phyloP scores from a whole-genome alignment of 805 yeast species.

The Lachancea fermentati region DNA sequence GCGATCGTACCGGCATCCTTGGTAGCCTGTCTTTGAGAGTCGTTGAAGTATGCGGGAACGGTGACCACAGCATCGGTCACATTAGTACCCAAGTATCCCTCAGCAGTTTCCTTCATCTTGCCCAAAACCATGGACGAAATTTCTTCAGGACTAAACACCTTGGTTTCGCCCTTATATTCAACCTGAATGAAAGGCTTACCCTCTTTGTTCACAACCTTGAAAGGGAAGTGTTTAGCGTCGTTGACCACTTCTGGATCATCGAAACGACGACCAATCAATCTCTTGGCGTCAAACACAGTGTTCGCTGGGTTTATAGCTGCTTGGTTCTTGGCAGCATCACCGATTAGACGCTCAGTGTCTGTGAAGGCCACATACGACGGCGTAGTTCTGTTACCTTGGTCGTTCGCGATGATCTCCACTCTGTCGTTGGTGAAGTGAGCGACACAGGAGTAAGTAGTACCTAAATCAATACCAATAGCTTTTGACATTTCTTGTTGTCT shows the following conservation, averaged over 20 bases:
- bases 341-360: conserved; percentile 86
- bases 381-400: conserved; percentile 97
- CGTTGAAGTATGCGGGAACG: conserved; percentile 96
- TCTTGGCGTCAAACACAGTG: conserved; percentile 88
- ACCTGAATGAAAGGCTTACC: conserved; percentile 80
- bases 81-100: conserved; percentile 71
- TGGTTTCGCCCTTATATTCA: conserved; percentile 77
- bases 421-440: conserved; percentile 89
- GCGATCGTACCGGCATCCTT: conserved; percentile 97
- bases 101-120: conserved; percentile 91
- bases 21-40: conserved; percentile 97
- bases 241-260: conserved; percentile 70
- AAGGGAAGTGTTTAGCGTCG: conserved; percentile 84
- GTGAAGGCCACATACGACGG: conserved; percentile 96
- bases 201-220: conserved; percentile 64
- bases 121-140: conserved; percentile 86
- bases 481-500: conserved; percentile 35
- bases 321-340: conserved; percentile 97
- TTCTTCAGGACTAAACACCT: conserved; percentile 90
- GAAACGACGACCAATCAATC: conserved; percentile 88
- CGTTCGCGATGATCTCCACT: conserved; percentile 95
- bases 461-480: conserved; percentile 73
- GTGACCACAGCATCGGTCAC: conserved; percentile 92
- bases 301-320: conserved; percentile 90
- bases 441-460: conserved; percentile 92